Evolutionary conservation across 163 green algal species (phyloP).

Genomic region (Chlamydomonas reinhardtii): DNA sequence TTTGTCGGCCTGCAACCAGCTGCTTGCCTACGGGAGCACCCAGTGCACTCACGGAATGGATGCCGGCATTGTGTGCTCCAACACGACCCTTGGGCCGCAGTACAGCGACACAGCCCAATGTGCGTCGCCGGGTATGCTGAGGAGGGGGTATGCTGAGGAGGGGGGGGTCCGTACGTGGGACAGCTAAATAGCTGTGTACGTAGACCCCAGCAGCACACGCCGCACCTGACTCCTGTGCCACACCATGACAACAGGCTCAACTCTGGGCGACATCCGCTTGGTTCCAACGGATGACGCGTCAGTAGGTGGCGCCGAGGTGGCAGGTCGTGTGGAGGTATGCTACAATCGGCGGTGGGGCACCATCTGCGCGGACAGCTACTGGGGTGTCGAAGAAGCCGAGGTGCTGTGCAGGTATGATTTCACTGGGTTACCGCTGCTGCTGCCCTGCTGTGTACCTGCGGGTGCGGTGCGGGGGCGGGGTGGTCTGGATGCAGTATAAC

Average conservation of each 20-base stretch:
- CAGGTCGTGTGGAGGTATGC: conserved; percentile 12
- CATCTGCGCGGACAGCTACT: conserved; percentile 5
- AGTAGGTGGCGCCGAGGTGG: not conserved
- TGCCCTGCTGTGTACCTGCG: not conserved
- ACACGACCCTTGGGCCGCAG: not conserved
- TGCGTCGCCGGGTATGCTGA: too few species aligned
- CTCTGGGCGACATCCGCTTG: not conserved
- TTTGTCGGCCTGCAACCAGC: not conserved
- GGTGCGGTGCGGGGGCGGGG: too few species aligned
- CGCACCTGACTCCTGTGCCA: too few species aligned
- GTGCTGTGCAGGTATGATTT: conserved; percentile 13
- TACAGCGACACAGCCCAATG: not conserved
- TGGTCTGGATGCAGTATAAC: too few species aligned
- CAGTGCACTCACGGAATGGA: conserved; percentile 19
- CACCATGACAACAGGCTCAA: too few species aligned
- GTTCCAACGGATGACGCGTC: not conserved
- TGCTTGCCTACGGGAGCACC: not conserved
- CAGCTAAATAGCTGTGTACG: too few species aligned
- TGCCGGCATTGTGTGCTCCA: conserved; percentile 1
- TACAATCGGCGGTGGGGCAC: conserved; percentile 22
- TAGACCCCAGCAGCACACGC: too few species aligned
- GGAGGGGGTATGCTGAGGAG: too few species aligned
- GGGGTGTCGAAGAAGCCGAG: not conserved
- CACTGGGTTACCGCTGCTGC: too few species aligned
- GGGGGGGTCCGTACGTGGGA: too few species aligned